A percentile compares a stretch with the other conserved stretches of the same genome.
Conservation (phyloP, 2,329 filamentous ascomycete genomes). For the Ascochyta koolunga region DNA sequence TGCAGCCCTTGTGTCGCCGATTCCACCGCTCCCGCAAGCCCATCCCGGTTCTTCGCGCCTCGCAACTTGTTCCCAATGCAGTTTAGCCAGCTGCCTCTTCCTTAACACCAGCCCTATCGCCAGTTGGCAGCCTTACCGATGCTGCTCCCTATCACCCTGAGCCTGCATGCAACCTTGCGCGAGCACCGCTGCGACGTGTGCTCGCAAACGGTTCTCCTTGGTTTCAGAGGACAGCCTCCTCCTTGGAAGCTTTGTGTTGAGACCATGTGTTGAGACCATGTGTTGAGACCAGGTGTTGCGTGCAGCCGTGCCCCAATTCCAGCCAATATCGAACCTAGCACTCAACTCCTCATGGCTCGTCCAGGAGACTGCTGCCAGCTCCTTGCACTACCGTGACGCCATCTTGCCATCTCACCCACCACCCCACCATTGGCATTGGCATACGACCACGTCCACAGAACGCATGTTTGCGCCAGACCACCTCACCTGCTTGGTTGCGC, state of each 20-base stretch:
- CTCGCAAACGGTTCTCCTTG: constrained; percentile 13
- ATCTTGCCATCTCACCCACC: background rate
- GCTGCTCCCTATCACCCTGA: constrained; percentile 14
- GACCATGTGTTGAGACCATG: background rate
- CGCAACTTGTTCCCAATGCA: constrained; percentile 18
- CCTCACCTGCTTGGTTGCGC: background rate
- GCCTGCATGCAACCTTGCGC: constrained; percentile 3
- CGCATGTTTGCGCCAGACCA: constrained; percentile 1
- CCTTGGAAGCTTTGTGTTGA: background rate
- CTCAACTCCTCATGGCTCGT: background rate
- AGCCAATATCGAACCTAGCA: background rate
- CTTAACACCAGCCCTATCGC: constrained; percentile 32
- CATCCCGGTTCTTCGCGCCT: constrained; percentile 17
- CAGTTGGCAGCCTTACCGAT: constrained; percentile 21
- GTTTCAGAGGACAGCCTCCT: constrained; percentile 13
- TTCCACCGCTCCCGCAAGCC: constrained; percentile 8
- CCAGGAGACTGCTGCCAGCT: no score
- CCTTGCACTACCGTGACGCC: background rate
- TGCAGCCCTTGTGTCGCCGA: constrained; percentile 11
- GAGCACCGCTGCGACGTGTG: background rate
- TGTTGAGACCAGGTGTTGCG: background rate
- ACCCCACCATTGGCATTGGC: constrained; percentile 5
- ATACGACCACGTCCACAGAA: constrained; percentile 5
- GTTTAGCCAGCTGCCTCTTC: constrained; percentile 5
- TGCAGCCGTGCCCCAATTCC: background rate